Conservation (phyloP, 1,284 basidiomycete genomes). For the Entoloma clypeatum region DNA sequence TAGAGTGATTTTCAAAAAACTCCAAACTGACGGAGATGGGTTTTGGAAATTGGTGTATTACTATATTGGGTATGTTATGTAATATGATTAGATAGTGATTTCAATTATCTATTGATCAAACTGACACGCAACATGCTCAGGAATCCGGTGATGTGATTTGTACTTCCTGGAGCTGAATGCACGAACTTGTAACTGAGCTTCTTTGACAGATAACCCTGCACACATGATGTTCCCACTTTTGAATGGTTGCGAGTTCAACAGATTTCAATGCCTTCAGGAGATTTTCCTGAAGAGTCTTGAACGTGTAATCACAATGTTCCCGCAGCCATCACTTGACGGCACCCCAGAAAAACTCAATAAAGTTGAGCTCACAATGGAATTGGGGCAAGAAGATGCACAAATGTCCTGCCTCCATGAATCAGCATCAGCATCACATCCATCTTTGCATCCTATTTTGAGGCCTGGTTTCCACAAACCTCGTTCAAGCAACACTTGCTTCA, state of each 20-base stretch:
- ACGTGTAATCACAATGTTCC: conserved; percentile 27
- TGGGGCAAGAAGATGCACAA: conserved; percentile 29
- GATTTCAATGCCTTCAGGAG: conserved; percentile 20
- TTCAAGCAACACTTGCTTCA: conserved; percentile 32
- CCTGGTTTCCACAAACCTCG: conserved; percentile 13
- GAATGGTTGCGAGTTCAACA: conserved; percentile 21
- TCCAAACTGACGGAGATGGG: conserved; percentile 9
- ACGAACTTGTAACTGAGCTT: conserved; percentile 24
- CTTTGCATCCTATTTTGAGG: conserved; percentile 4
- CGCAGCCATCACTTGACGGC: conserved; percentile 23
- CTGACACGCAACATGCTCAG: conserved; percentile 19
- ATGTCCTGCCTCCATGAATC: conserved; percentile 21
- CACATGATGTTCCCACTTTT: conserved; percentile 28
- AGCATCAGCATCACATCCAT: conserved; percentile 3
- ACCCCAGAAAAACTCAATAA: conserved; percentile 29
- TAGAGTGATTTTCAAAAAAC: conserved; percentile 6
- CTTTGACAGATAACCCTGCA: conserved; percentile 11
- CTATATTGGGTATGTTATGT: conserved; percentile 4
- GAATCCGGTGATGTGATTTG: conserved; percentile 25
- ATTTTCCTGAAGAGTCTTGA: conserved; percentile 22
- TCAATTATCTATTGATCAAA: conserved; percentile 7
- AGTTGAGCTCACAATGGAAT: conserved; percentile 35
- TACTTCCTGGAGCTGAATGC: conserved; percentile 26
- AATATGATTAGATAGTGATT: no score
- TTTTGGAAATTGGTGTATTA: neutral